A percentile compares a stretch with the other conserved stretches of the same genome.
phyloP scores from a whole-genome alignment of 139 green algal species.

The Ettlia oleoabundans region DNA sequence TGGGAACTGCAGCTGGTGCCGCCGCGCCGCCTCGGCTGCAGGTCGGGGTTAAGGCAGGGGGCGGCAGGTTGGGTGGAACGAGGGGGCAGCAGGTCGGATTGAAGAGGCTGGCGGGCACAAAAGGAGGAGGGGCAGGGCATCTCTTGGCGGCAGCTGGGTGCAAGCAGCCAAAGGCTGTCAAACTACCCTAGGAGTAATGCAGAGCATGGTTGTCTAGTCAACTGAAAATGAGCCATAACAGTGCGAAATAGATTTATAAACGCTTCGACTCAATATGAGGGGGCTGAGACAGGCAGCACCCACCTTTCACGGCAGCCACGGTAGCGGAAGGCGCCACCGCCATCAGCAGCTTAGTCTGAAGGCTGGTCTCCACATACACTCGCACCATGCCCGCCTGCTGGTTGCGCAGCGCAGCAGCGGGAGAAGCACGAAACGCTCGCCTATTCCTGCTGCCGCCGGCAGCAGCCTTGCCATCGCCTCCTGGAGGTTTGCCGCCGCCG shows the following conservation, averaged over 20 bases:
- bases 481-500: neutral
- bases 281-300: too few relatives aligned
- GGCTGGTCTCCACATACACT: conserved; percentile 19
- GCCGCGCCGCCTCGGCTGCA: conserved; percentile 20
- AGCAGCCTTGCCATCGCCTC: too few relatives aligned
- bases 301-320: conserved; percentile 15
- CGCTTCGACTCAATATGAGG: too few relatives aligned
- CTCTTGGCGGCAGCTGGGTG: too few relatives aligned
- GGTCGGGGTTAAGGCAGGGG: neutral
- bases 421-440: too few relatives aligned
- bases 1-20: conserved; percentile 28
- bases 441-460: too few relatives aligned
- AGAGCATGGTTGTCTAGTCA: too few relatives aligned
- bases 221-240: too few relatives aligned
- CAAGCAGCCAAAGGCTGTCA: too few relatives aligned
- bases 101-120: too few relatives aligned
- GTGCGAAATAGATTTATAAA: too few relatives aligned
- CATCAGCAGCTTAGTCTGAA: conserved; percentile 17
- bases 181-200: neutral
- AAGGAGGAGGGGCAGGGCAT: neutral
- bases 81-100: neutral
- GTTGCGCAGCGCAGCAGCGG: neutral
- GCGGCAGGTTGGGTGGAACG: neutral
- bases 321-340: neutral
- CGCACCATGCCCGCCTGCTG: neutral